Percentiles rank a stretch among this genome's conserved stretches.
phyloP scores from a whole-genome alignment of 2,329 filamentous ascomycete genomes.

The Verticillium albo-atrum region DNA sequence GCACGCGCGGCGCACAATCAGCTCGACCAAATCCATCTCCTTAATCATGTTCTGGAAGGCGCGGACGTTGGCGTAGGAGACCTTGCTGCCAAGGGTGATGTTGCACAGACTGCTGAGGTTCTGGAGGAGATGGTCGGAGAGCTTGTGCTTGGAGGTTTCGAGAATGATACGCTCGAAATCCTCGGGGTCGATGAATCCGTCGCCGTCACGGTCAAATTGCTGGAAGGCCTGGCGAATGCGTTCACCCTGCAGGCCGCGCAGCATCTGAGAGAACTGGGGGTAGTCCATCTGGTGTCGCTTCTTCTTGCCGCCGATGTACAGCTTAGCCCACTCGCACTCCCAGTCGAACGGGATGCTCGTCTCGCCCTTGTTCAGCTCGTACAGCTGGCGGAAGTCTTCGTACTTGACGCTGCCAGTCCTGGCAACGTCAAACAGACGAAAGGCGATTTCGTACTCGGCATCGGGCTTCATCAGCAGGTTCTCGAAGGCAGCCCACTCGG shows the following conservation, averaged over 20 bases:
- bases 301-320: constrained; percentile 87
- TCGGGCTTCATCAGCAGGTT: constrained; percentile 91
- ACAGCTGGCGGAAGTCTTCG: constrained; percentile 78
- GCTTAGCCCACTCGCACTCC: constrained; percentile 92
- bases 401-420: constrained; percentile 83
- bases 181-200: constrained; percentile 92
- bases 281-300: constrained; percentile 91
- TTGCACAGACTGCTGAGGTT: constrained; percentile 93
- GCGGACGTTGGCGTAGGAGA: constrained; percentile 95
- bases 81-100: constrained; percentile 85
- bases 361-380: constrained; percentile 82
- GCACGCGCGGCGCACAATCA: constrained; percentile 85
- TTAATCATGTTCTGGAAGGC: constrained; percentile 98
- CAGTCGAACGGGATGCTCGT: constrained; percentile 91
- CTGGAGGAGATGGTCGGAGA: constrained; percentile 90
- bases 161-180: constrained; percentile 96
- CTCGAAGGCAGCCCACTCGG: constrained; percentile 91
- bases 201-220: constrained; percentile 81
- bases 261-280: constrained; percentile 95
- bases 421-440: constrained; percentile 89
- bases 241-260: constrained; percentile 93
- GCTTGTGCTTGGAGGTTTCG: constrained; percentile 90
- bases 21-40: constrained; percentile 95
- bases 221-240: constrained; percentile 94
- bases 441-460: constrained; percentile 98